A percentile compares a stretch with the other conserved stretches of the same genome.
Evolutionary conservation across 805 yeast genomes (phyloP).

Genomic region (Yarrowia keelungensis): DNA sequence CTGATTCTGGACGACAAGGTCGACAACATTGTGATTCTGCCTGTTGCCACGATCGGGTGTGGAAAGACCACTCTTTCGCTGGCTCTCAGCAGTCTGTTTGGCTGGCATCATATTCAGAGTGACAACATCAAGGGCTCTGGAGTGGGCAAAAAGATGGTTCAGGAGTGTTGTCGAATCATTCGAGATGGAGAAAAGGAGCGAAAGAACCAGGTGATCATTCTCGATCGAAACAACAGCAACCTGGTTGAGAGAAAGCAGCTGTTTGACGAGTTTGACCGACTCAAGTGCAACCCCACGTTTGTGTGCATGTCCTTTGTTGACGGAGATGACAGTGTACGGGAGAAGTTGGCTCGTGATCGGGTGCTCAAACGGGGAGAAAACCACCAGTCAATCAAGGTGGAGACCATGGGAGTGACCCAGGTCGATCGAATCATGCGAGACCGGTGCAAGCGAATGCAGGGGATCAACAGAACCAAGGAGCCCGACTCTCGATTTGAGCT

Average conservation of each 20-base stretch:
- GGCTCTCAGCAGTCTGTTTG: conserved; percentile 62
- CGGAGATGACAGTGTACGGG: conserved; percentile 46
- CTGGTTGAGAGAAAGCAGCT: conserved; percentile 71
- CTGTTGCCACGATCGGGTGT: conserved; percentile 91
- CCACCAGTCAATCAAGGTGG: conserved; percentile 79
- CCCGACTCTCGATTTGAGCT: conserved; percentile 76
- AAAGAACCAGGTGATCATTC: conserved; percentile 55
- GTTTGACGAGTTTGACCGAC: conserved; percentile 60
- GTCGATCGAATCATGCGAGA: conserved; percentile 74
- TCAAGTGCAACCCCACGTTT: conserved; percentile 53
- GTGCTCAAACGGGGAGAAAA: conserved; percentile 79
- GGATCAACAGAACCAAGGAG: conserved; percentile 53
- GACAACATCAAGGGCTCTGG: conserved; percentile 64
- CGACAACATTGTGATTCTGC: conserved; percentile 63
- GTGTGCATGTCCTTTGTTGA: conserved; percentile 69
- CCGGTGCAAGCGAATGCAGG: conserved; percentile 73
- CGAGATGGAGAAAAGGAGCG: conserved; percentile 30
- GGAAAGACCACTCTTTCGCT: conserved; percentile 88
- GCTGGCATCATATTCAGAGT: conserved; percentile 82
- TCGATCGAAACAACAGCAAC: conserved; percentile 86
- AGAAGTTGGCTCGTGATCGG: conserved; percentile 62
- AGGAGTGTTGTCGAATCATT: conserved; percentile 37
- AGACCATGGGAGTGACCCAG: conserved; percentile 55
- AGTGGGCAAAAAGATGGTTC: conserved; percentile 32
- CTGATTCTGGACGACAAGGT: conserved; percentile 6